Evolutionary conservation across 75 land plant genomes (phyloP), one percentile per base, ranked within the genome.

Genomic region (Adiantum capillusveneris): DNA sequence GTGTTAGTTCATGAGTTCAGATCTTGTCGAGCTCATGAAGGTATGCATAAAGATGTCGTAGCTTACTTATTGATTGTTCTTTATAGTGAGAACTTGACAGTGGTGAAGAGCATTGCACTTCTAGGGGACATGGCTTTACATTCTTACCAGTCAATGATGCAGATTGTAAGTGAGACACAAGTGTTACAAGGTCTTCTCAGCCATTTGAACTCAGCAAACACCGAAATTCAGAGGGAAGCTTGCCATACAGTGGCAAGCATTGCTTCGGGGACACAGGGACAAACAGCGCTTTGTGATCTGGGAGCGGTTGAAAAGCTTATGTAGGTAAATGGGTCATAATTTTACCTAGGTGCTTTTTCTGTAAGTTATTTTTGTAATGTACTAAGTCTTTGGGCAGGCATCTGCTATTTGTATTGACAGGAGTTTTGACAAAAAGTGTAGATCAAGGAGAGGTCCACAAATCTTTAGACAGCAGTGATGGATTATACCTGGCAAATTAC

Each of bases 291-390:
- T 2, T 26, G 49, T 43, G 53, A 44, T 19, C 25, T 42, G 2
- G 28, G 28, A 11, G 50, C 49, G 6, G 11, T 44, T n/a, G 25
- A 60, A 20, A 43, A 45, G 24, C 43, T 60, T 12, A 17, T 60
- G 63, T 60, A 44, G 22, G 63, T 43, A 9, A 24, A 24, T 16
- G 17, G 11, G 29, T 60, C 42, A 16, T 6, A 60, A 44, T 13
- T 11, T 2, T 24, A 19, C 52, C 2, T n/a, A 16, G 3, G n/a
- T 36, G 22, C 5, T 11, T 12, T 31, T 6, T 30, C 9, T 58
- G 1, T 2, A 17, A 58, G 12, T 1, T 14, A 31, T n/a, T 30
- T 1, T 2, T 34, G 11, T 13, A 18, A 16, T 36, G 37, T 3
- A n/a, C 24, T 20, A 12, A 3, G 3, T 14, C 3, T 46, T 21